Percentiles rank a stretch among this genome's conserved stretches.
These are phyloP conservation scores for Sporothrix pseudoabietina DNA, from an alignment of 2,329 filamentous ascomycete species.

Conservation along the genomic window DNA sequence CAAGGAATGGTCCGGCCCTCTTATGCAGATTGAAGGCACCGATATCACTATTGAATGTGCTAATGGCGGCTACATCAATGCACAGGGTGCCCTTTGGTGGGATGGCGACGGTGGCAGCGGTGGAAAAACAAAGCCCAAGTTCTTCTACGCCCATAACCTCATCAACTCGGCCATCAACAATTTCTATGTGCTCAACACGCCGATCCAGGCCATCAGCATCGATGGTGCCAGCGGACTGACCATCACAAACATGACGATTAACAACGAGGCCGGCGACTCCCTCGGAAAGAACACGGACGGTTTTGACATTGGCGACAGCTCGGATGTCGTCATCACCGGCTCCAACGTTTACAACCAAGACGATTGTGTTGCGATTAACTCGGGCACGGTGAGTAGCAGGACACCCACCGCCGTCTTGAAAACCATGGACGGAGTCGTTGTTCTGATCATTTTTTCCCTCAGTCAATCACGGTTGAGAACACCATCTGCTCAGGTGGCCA, in stretches of 20 bases:
- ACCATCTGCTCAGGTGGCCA: constrained; percentile 56
- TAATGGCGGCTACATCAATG: constrained; percentile 38
- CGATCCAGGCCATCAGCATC: constrained; percentile 49
- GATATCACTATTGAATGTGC: constrained; percentile 28
- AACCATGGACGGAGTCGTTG: no score
- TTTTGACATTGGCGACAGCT: constrained; percentile 58
- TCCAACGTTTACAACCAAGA: constrained; percentile 63
- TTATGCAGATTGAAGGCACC: constrained; percentile 31
- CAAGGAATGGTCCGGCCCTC: constrained; percentile 30
- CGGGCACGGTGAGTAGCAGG: constrained; percentile 23
- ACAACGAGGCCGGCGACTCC: constrained; percentile 47
- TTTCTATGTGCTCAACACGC: constrained; percentile 48
- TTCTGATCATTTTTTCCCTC: no score
- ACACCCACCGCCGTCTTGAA: no score
- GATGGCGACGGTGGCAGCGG: constrained; percentile 62
- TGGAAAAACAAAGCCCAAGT: constrained; percentile 61
- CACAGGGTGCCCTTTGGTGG: constrained; percentile 46
- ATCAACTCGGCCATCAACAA: constrained; percentile 52
- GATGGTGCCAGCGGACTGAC: constrained; percentile 42
- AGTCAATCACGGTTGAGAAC: constrained; percentile 45
- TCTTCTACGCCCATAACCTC: constrained; percentile 58
- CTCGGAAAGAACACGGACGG: constrained; percentile 63
- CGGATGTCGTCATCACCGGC: constrained; percentile 53
- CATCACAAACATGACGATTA: constrained; percentile 43
- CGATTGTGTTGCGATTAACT: constrained; percentile 60